phyloP scores from a whole-genome alignment of 2,329 filamentous ascomycete species.

The Diplodia scrobiculata region DNA sequence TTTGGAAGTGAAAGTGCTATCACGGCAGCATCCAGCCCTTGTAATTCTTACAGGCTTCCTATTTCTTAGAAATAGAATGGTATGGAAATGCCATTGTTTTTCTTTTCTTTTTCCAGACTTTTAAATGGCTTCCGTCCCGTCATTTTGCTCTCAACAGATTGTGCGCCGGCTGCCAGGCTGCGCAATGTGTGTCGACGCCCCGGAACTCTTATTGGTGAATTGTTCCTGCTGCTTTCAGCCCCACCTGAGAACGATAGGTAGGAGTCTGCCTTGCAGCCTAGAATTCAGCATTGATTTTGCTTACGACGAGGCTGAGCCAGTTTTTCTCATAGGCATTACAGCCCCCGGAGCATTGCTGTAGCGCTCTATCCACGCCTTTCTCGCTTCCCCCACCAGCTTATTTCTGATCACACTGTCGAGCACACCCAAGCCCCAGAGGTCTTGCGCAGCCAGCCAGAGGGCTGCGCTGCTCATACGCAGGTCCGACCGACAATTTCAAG shows the following conservation, averaged over 20 bases:
- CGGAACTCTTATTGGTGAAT: not conserved
- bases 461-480: not conserved
- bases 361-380: not conserved
- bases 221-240: not conserved
- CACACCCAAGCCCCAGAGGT: too few species aligned
- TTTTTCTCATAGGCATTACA: not conserved
- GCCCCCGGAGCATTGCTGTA: not conserved
- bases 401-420: not conserved
- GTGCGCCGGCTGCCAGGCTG: too few species aligned
- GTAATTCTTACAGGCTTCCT: too few species aligned
- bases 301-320: not conserved
- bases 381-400: accelerated
- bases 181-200: not conserved
- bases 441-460: not conserved
- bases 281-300: not conserved
- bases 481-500: not conserved
- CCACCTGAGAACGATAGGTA: not conserved
- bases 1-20: too few species aligned
- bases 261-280: not conserved
- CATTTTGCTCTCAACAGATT: too few species aligned
- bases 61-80: too few species aligned
- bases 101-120: too few species aligned
- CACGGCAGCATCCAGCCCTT: too few species aligned
- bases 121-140: too few species aligned
- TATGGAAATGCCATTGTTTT: too few species aligned